Conservation (phyloP, 2,329 filamentous ascomycete genomes). For the Emmonsiellopsis sp. region DNA sequence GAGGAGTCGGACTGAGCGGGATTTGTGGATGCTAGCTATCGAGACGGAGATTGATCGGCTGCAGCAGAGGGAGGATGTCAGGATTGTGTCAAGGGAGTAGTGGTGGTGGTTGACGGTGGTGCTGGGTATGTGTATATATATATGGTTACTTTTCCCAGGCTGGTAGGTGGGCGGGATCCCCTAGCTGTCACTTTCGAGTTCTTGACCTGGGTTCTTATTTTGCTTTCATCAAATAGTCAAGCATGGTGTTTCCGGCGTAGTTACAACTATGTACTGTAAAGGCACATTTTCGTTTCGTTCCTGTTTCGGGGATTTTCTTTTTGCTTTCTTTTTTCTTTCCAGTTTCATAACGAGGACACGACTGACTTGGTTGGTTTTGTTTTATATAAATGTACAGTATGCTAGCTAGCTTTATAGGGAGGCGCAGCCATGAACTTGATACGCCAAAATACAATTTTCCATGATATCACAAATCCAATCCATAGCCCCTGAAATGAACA, state of each 20-base stretch:
- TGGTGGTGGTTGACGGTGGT: neutral
- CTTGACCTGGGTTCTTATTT: neutral
- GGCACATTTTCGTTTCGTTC: too few species aligned
- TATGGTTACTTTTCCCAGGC: neutral
- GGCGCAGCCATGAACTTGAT: too few species aligned
- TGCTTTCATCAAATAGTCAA: too few species aligned
- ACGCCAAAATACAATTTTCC: too few species aligned
- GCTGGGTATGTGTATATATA: neutral
- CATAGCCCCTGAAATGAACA: too few species aligned
- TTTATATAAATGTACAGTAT: neutral
- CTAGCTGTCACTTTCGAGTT: neutral
- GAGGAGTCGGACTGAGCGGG: constrained; percentile 54
- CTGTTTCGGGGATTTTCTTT: neutral
- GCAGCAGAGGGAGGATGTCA: constrained; percentile 42
- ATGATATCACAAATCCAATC: too few species aligned
- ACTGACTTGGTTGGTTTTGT: neutral
- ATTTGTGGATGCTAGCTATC: constrained; percentile 59
- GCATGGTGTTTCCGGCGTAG: too few species aligned
- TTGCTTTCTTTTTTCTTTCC: neutral
- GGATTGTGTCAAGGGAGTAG: constrained; percentile 26
- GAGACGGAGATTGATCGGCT: constrained; percentile 57
- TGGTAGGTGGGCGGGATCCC: neutral
- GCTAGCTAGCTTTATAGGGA: too few species aligned
- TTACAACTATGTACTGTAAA: too few species aligned
- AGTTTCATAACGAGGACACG: too few species aligned